phyloP scores from a whole-genome alignment of 2,329 filamentous ascomycete species.

The Diplodia sapinea region DNA sequence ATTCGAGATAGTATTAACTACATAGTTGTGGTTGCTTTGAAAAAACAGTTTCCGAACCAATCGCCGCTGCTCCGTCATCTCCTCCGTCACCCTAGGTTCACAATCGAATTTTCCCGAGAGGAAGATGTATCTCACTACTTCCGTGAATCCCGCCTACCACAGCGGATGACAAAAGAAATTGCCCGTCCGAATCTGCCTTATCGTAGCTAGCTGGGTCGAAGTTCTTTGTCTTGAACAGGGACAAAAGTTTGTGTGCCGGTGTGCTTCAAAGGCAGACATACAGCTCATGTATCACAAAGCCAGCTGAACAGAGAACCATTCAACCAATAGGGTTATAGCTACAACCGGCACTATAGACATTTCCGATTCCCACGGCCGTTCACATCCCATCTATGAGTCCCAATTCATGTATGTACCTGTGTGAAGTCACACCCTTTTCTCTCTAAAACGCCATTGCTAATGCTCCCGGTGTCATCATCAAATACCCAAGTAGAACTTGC shows the following conservation, averaged over 20 bases:
- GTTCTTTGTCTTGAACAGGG: not conserved
- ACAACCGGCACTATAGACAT: not conserved
- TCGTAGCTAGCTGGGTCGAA: no score
- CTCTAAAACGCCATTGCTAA: constrained; percentile 16
- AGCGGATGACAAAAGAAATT: no score
- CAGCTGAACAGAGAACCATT: not conserved
- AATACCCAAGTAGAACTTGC: constrained; percentile 63
- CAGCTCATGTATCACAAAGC: not conserved
- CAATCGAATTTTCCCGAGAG: no score
- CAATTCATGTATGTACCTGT: not conserved
- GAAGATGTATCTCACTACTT: no score
- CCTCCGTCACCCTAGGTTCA: no score
- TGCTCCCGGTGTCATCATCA: constrained; percentile 36
- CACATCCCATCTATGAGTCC: not conserved
- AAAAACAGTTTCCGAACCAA: no score
- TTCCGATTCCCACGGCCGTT: not conserved
- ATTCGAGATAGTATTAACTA: no score
- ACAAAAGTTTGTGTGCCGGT: not conserved
- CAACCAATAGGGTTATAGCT: constrained; percentile 3
- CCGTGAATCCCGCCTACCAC: no score
- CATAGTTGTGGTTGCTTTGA: no score
- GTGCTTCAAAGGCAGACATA: not conserved
- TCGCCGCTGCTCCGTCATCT: no score
- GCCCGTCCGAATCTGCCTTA: no score
- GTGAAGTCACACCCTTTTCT: not conserved